A percentile compares a stretch with the other conserved stretches of the same genome.
phyloP scores from a whole-genome alignment of 176 grass and related monocot species.

The Paspalum notatum region DNA sequence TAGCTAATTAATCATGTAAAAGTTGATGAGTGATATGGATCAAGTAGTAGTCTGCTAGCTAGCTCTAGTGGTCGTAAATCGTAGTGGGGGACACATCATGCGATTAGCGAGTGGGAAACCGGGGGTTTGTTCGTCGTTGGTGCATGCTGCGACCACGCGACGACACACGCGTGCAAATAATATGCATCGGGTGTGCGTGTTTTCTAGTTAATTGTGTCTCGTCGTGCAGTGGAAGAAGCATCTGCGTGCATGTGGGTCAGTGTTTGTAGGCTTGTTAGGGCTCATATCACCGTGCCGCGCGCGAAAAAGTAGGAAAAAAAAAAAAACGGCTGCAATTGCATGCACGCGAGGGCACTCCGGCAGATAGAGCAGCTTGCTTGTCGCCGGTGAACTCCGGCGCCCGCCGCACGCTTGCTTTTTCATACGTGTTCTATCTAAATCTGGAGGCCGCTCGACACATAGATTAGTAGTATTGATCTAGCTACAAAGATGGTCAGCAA shows the following conservation, averaged over 20 bases:
- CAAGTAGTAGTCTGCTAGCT: not conserved
- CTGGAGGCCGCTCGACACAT: slow-evolving; percentile 19
- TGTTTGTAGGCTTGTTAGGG: slow-evolving; percentile 59
- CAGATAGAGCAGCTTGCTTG: too few relatives aligned
- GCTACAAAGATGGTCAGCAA: not conserved
- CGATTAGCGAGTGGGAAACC: slow-evolving; percentile 33
- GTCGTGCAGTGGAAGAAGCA: slow-evolving; percentile 36
- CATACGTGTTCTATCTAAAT: slow-evolving; percentile 37
- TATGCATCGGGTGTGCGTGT: too few relatives aligned
- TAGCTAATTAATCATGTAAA: too few relatives aligned
- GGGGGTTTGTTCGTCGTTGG: slow-evolving; percentile 28
- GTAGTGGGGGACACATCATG: slow-evolving; percentile 45
- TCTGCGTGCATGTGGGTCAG: slow-evolving; percentile 17
- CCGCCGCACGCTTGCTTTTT: not conserved
- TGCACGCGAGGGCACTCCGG: too few relatives aligned
- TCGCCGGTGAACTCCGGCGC: too few relatives aligned
- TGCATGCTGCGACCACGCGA: not conserved
- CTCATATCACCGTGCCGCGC: not conserved
- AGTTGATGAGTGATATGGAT: not conserved
- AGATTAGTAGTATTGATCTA: not conserved
- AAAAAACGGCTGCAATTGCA: too few relatives aligned
- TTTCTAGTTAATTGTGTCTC: too few relatives aligned
- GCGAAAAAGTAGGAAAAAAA: too few relatives aligned
- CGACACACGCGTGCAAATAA: not conserved
- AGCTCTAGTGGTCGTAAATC: not conserved